These are phyloP conservation scores for Maudiozyma bulderi DNA, from an alignment of 805 yeast genomes.

Conservation along the genomic window DNA sequence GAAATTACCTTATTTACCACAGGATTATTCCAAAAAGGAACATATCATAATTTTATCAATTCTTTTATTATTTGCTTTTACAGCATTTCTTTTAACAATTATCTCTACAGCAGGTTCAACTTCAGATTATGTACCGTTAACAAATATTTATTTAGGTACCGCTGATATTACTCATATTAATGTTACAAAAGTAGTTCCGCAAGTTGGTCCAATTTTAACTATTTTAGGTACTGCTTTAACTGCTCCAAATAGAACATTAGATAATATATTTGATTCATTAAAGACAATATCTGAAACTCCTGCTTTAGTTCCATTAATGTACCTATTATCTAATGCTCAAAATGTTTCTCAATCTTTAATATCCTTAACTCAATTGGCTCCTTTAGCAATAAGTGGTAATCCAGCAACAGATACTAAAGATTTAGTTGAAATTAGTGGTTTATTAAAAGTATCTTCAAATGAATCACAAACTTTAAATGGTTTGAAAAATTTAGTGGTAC, in stretches of 20 bases:
- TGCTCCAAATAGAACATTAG: constrained; percentile 19
- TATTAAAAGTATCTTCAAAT: constrained; percentile 7
- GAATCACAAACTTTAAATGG: constrained; percentile 10
- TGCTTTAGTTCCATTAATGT: constrained; percentile 24
- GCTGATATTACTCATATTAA: constrained; percentile 28
- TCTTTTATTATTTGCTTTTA: constrained; percentile 13
- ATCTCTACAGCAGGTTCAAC: constrained; percentile 27
- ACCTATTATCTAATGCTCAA: constrained; percentile 20
- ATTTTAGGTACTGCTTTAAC: constrained; percentile 25
- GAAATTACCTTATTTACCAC: background rate
- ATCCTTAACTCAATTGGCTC: constrained; percentile 21
- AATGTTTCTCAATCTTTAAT: constrained; percentile 17
- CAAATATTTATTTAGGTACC: constrained; percentile 24
- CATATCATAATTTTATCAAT: background rate
- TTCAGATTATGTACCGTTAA: constrained; percentile 24
- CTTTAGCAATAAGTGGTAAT: constrained; percentile 18
- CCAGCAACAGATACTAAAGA: constrained; percentile 12
- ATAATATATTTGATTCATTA: constrained; percentile 18
- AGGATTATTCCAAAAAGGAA: constrained; percentile 1
- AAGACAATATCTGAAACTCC: constrained; percentile 21
- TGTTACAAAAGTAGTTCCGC: constrained; percentile 28
- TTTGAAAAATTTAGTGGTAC: constrained; percentile 12
- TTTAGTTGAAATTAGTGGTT: constrained; percentile 10
- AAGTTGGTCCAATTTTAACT: constrained; percentile 22
- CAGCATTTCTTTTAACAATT: constrained; percentile 22